Evolutionary conservation across 345 rosid genomes (phyloP), one percentile per base, ranked within the genome.

Genomic region (Nephelium lappaceum): DNA sequence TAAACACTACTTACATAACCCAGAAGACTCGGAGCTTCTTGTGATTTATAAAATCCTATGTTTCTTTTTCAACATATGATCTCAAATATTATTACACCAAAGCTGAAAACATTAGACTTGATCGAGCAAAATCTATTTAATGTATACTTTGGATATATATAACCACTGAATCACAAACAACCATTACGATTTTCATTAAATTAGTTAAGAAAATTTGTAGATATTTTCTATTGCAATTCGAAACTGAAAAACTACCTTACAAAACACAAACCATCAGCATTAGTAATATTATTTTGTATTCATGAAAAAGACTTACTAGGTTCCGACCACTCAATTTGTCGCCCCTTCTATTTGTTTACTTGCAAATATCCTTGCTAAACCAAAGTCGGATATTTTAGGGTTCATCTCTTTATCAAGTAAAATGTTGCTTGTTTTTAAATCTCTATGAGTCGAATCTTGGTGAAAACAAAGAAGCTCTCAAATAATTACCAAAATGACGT

Each of bases 371-470:
- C 88, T 87, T 55, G 93, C 90, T 85, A 91, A 78, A 8, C 97
- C 91, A 76, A 93, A 89, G 78, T 93, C 95, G 0, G 92, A 93
- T 36, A 91, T 92, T 78, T 91, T 93, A 19, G 95, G 93, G 64
- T 86, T 87, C 95, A 92, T 88, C 73, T 87, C 91, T 6, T 67
- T 91, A 43, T 93, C 98, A 57, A 92, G 72, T 7, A 89, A 78
- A 61, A 92, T 78, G 51, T 93, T 91, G 81, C 93, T 88, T 0
- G 92, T 62, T 78, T 92, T 92, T 25, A 93, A 71, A 69, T 93
- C 94, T 78, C 98, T 84, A 66, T 90, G 98, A 67, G 90, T 89
- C 0, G 96, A 93, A 72, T 93, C 98, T 74, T 89, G 88, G 81
- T 91, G 95, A 45, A 94, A 93, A 85, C 92, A 94, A 0, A 91